phyloP scores from a whole-genome alignment of 2,329 filamentous ascomycete species.

The Aphanoascus verrucosus region DNA sequence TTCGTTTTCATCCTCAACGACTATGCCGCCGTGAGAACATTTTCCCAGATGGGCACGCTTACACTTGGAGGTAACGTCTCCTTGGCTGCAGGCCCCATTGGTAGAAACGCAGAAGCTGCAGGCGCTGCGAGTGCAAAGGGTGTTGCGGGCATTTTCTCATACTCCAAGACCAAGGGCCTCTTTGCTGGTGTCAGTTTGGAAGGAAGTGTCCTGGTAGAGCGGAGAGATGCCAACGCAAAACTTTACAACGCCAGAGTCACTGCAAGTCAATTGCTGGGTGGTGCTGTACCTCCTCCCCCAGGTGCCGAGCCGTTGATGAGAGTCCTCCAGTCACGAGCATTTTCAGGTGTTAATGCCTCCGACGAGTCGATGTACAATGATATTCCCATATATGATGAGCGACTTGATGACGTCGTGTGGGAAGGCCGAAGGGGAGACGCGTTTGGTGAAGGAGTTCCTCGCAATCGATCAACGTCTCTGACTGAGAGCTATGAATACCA shows the following conservation, averaged over 20 bases:
- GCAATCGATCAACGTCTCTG: conserved; percentile 44
- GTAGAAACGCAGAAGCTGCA: conserved; percentile 89
- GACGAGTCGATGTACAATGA: conserved; percentile 83
- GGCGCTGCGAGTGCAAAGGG: conserved; percentile 83
- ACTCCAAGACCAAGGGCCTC: conserved; percentile 94
- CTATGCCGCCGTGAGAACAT: conserved; percentile 74
- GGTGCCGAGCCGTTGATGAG: conserved; percentile 75
- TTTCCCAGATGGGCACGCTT: conserved; percentile 81
- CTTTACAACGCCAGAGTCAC: conserved; percentile 77
- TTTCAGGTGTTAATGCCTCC: conserved; percentile 53
- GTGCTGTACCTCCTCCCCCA: conserved; percentile 64
- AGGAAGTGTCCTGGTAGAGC: conserved; percentile 83
- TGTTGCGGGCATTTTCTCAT: conserved; percentile 87
- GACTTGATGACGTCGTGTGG: conserved; percentile 75
- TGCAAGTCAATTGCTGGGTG: conserved; percentile 69
- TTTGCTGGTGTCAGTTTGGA: conserved; percentile 94
- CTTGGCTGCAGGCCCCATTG: conserved; percentile 84
- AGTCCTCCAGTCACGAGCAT: conserved; percentile 74
- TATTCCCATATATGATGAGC: conserved; percentile 74
- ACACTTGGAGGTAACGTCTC: conserved; percentile 95
- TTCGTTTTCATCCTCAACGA: conserved; percentile 99
- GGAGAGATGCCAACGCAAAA: conserved; percentile 93
- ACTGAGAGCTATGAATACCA: conserved; percentile 46
- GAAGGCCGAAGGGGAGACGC: conserved; percentile 61
- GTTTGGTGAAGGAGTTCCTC: conserved; percentile 55